phyloP scores from a whole-genome alignment of 2,329 filamentous ascomycete species.

The Cercospora sesami region DNA sequence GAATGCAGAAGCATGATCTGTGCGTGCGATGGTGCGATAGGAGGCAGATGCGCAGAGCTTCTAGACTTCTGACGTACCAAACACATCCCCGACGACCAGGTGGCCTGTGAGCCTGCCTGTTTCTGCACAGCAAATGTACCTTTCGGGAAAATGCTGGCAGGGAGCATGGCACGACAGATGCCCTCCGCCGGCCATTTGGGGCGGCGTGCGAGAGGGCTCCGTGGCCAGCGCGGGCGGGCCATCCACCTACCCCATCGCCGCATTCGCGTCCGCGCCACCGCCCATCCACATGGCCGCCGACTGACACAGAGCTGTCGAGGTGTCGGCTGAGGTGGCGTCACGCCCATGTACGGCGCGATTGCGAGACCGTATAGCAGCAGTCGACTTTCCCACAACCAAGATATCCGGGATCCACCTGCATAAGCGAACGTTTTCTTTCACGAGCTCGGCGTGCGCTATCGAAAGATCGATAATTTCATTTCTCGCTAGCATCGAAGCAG shows the following conservation, averaged over 20 bases:
- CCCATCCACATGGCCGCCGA: background rate
- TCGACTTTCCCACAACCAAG: background rate
- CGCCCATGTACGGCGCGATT: background rate
- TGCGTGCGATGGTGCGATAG: constrained; percentile 13
- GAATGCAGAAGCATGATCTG: constrained; percentile 10
- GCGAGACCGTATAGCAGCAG: background rate
- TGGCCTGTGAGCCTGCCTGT: constrained; percentile 11
- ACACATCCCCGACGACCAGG: constrained; percentile 6
- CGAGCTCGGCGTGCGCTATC: constrained; percentile 16
- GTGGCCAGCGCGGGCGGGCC: background rate
- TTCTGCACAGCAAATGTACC: constrained; percentile 10
- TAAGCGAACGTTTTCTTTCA: constrained; percentile 11
- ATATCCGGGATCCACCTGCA: constrained; percentile 13
- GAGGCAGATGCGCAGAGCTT: constrained; percentile 9
- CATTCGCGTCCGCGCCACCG: background rate
- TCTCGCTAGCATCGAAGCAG: constrained; percentile 17
- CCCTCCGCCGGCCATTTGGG: background rate
- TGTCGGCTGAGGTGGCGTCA: background rate
- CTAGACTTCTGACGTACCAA: constrained; percentile 14
- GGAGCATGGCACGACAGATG: background rate
- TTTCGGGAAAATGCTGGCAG: constrained; percentile 4
- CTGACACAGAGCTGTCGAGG: background rate
- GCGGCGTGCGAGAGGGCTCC: background rate
- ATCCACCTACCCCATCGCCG: background rate
- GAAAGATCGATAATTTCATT: constrained; percentile 9